phyloP scores from a whole-genome alignment of 2,329 filamentous ascomycete species.

The Fusarium clavum region DNA sequence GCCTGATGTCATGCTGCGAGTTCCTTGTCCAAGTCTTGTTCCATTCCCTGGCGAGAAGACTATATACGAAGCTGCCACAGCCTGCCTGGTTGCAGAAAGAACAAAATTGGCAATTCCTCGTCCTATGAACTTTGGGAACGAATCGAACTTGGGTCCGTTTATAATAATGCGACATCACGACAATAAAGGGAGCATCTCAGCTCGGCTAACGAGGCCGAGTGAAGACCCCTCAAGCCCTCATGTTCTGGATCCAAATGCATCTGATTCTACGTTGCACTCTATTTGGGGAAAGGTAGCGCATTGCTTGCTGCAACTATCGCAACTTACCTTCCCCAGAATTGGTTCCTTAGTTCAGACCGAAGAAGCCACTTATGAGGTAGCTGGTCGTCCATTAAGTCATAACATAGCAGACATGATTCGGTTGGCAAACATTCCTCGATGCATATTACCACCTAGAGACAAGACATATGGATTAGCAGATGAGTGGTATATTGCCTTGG shows the following conservation, averaged over 20 bases:
- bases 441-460: slow-evolving; percentile 35
- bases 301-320: slow-evolving; percentile 55
- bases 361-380: slow-evolving; percentile 35
- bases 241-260: slow-evolving; percentile 38
- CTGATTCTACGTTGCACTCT: slow-evolving; percentile 45
- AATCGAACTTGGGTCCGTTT: slow-evolving; percentile 44
- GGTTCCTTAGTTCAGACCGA: slow-evolving; percentile 50
- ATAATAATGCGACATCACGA: slow-evolving; percentile 46
- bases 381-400: slow-evolving; percentile 17
- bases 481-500: slow-evolving; percentile 54
- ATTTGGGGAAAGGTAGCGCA: slow-evolving; percentile 54
- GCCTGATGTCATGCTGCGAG: slow-evolving; percentile 19
- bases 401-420: slow-evolving; percentile 57
- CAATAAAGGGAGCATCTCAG: slow-evolving; percentile 41
- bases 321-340: slow-evolving; percentile 52
- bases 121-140: slow-evolving; percentile 26
- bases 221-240: slow-evolving; percentile 1
- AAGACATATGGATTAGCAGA: slow-evolving; percentile 47
- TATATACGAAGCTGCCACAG: slow-evolving; percentile 23
- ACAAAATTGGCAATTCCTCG: slow-evolving; percentile 19
- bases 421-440: slow-evolving; percentile 42
- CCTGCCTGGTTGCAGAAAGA: slow-evolving; percentile 1
- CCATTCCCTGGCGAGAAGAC: slow-evolving; percentile 35
- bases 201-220: not conserved
- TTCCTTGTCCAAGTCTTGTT: slow-evolving; percentile 20